These are phyloP conservation scores for Kluyveromyces marxianus DNA, from an alignment of 1,139 yeast genomes.

Conservation along the genomic window DNA sequence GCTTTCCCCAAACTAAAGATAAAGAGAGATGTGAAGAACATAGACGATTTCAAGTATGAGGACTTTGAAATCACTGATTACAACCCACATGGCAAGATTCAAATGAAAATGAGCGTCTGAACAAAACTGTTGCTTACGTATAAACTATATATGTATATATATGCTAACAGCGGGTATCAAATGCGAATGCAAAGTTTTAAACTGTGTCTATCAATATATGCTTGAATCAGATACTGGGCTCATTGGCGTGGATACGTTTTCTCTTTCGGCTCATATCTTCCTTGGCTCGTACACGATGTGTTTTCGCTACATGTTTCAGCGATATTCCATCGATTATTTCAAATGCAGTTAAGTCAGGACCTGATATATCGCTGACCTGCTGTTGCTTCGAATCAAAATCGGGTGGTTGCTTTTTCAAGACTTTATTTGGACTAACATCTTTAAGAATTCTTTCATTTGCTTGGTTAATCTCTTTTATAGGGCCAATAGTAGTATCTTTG, in stretches of 20 bases:
- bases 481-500: background rate
- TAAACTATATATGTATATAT: background rate
- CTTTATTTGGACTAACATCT: background rate
- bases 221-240: background rate
- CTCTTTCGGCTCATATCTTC: constrained; percentile 5
- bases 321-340: constrained; percentile 22
- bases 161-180: background rate
- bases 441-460: background rate
- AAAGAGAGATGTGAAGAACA: constrained; percentile 55
- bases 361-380: no score
- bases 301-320: constrained; percentile 16
- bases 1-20: constrained; percentile 72
- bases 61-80: constrained; percentile 78
- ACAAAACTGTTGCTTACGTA: background rate
- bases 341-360: constrained; percentile 20
- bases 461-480: background rate
- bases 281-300: constrained; percentile 20
- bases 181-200: background rate
- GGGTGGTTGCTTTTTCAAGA: background rate
- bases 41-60: constrained; percentile 82
- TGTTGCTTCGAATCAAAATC: no score
- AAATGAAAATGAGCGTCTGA: constrained; percentile 72
- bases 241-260: constrained; percentile 3
- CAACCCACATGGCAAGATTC: constrained; percentile 74
- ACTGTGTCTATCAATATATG: background rate